Evolutionary conservation across 768 basidiomycete species (phyloP), one percentile per base, ranked within the genome.

Genomic region (Termitomyces heimii): DNA sequence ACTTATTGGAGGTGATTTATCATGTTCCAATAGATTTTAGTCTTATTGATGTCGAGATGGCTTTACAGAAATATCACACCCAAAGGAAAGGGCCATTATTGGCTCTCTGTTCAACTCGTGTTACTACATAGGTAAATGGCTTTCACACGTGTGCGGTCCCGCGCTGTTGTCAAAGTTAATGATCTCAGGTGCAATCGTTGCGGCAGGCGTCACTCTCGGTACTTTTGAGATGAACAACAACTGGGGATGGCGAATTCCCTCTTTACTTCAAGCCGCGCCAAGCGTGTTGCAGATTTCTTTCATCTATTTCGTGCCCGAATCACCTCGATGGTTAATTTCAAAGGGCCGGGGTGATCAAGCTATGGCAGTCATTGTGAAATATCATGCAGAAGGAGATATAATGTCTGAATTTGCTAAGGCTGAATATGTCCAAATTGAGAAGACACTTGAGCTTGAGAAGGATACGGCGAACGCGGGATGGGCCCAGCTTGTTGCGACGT

Each of bases 181-280:
- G 20, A 31, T 24, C n/a, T 32, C 20, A 73, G 83, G 83, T 22
- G 74, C 82, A 50, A 80, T 85, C 57, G 77, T 82, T 18, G 82
- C 84, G 5, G 82, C 83, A 9, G 81, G 77, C 4, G 75, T 81
- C 2, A 89, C 85, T 0, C 79, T 86, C 28, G 82, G 82, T 10
- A 88, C 88, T 0, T 88, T 87, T 72, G 56, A 71, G n/a, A 82
- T 87, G 75, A 48, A 60, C 1, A 78, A 63, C 51, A 76, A 82
- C 61, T 85, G 83, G 84, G 82, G 80, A 18, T 87, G 86, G 86
- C 76, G 85, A n/a, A 84, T 86, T 29, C 85, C 84, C 0, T 81
- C 84, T 14, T 61, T 82, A 37, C 74, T 86, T 4, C 86, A 86
- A 66, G 62, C 79, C 35, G 65, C 75, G 1, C 85, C 85, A 2